Evolutionary conservation across 2,329 filamentous ascomycete genomes (phyloP).

Genomic region (Dichotomopilus funicola): DNA sequence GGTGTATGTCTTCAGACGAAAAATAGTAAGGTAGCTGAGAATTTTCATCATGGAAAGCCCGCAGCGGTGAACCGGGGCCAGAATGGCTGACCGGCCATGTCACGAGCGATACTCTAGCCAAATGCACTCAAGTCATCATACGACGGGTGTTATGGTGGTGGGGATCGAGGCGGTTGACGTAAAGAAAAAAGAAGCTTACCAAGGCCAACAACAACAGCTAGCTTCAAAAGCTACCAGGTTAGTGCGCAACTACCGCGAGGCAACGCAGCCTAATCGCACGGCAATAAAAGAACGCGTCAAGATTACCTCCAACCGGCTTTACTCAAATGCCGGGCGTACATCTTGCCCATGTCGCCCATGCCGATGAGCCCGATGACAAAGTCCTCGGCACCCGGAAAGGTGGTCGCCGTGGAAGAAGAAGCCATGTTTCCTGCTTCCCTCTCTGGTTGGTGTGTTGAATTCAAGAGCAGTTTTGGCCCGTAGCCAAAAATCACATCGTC

Average conservation of each 20-base stretch:
- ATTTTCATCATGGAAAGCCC: conserved; percentile 94
- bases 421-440: conserved; percentile 19
- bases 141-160: conserved; percentile 29
- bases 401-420: conserved; percentile 13
- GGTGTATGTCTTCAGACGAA: conserved; percentile 66
- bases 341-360: conserved; percentile 99
- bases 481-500: conserved; percentile 21
- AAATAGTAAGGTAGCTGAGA: conserved; percentile 89
- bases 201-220: conserved; percentile 4
- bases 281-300: conserved; percentile 3
- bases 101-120: conserved; percentile 93
- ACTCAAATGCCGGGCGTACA: conserved; percentile 88
- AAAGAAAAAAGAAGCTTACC: conserved; percentile 23
- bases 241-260: neutral
- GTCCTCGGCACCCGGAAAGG: conserved; percentile 50
- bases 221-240: conserved; percentile 1
- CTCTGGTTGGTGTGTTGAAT: neutral
- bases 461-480: neutral
- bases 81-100: conserved; percentile 62
- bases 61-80: conserved; percentile 55
- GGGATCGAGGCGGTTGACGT: conserved; percentile 18
- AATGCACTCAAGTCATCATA: conserved; percentile 99
- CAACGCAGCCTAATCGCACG: neutral
- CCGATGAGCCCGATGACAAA: conserved; percentile 91
- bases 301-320: conserved; percentile 93